Percentiles rank a stretch among this genome's conserved stretches.
phyloP scores from a whole-genome alignment of 768 basidiomycete species.

The Pleurotus salmoneostramineus region DNA sequence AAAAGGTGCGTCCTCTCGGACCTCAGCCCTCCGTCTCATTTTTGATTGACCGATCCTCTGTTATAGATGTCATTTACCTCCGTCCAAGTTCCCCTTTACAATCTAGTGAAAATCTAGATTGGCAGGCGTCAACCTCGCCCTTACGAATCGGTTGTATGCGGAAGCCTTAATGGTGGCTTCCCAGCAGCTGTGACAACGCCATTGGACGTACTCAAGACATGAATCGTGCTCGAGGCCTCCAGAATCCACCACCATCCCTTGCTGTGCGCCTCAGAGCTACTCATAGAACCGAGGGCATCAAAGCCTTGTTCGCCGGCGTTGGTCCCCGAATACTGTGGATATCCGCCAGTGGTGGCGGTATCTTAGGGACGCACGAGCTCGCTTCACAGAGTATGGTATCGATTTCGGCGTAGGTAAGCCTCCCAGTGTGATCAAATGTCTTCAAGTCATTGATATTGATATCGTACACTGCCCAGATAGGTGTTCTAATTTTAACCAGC shows the following conservation, averaged over 20 bases:
- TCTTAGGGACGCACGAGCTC: constrained; percentile 95
- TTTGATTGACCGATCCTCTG: constrained; percentile 21
- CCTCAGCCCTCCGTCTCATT: constrained; percentile 22
- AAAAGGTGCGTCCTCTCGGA: constrained; percentile 24
- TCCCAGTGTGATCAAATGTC: not conserved
- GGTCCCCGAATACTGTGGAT: constrained; percentile 95
- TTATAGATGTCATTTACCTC: constrained; percentile 92
- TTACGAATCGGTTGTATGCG: constrained; percentile 82
- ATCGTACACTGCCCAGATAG: no score
- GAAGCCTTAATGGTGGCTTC: constrained; percentile 85
- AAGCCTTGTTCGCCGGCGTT: constrained; percentile 80
- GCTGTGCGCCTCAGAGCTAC: constrained; percentile 58
- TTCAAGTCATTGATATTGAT: no score
- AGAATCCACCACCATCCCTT: constrained; percentile 51
- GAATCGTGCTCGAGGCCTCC: constrained; percentile 89
- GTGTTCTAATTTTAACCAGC: no score
- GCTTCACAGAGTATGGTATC: constrained; percentile 50
- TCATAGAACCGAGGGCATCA: constrained; percentile 63
- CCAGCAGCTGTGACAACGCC: constrained; percentile 93
- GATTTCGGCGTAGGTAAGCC: not conserved
- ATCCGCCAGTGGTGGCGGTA: constrained; percentile 93
- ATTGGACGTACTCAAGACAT: constrained; percentile 93
- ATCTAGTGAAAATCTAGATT: constrained; percentile 71
- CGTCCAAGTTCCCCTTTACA: constrained; percentile 94
- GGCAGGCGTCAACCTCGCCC: constrained; percentile 58